Base-by-base conservation (phyloP, 129 eudicot species). In the Flaveria trinervia region DNA sequence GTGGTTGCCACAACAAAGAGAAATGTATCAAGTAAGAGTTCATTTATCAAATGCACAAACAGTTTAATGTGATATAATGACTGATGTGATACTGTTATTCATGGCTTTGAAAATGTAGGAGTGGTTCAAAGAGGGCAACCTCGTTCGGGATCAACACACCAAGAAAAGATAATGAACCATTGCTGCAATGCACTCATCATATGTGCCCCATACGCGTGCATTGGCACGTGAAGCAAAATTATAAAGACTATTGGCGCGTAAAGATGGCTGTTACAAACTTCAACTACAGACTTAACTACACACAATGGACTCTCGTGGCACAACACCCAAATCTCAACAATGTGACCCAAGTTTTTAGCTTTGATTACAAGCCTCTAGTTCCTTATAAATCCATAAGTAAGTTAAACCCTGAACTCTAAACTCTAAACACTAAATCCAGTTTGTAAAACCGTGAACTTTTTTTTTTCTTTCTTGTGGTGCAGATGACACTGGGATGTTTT, bases 401-500 rank as follows among this genome's bases (percentile, higher is more conserved):
- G 94, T 78, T 25, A 20, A 50, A 7, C 28, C 5, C 1, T n/a
- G 6, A 3, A 5, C 2, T 10, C 9, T 52, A 16, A 52, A 51
- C 7, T 7, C 7, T 51, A 12, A 64, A 26, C 45, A 0, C 22
- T 45, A 9, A 48, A 25, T 54, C 14, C 13, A 33, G 8, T 33
- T 33, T 30, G 3, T 7, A 50, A 11, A 76, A 20, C 22, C 22
- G 3, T 73, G 36, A 75, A 62, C 22, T 71, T 17, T 43, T 33
- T 20, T 33, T 20, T 20, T 20, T 20, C 0, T 20, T 20, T 26
- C 17, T 25, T 78, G 50, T 9, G 76, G 26, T 73, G 86, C 89
- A 92, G 98, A 92, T 82, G 98, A 92, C 72, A 92, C 94, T 6
- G 98, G 74, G 12, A 92, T 92, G 98, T 92, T 92, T 51, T 92